A percentile compares a stretch with the other conserved stretches of the same genome.
phyloP scores from a whole-genome alignment of 306 rosid genomes.

The Canavalia gladiata region DNA sequence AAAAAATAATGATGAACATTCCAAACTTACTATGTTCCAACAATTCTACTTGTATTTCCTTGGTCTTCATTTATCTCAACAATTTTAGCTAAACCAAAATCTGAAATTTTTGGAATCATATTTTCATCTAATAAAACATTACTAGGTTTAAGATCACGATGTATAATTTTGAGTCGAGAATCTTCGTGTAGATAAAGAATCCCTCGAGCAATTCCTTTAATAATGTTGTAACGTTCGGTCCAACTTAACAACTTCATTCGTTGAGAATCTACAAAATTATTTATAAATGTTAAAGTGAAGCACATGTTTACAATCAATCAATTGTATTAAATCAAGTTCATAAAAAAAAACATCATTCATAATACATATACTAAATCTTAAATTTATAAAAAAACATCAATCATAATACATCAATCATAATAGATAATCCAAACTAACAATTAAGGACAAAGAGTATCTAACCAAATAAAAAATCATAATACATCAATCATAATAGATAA shows the following conservation, averaged over 20 bases:
- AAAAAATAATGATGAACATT: neutral
- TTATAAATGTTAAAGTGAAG: neutral
- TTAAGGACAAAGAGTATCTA: neutral
- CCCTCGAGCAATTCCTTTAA: slow-evolving; percentile 54
- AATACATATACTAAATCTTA: no score
- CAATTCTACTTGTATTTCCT: slow-evolving; percentile 48
- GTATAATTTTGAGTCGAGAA: slow-evolving; percentile 55
- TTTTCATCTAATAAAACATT: slow-evolving; percentile 53
- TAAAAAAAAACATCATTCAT: no score
- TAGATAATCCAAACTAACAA: neutral
- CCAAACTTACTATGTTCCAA: slow-evolving; percentile 61
- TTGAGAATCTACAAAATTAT: slow-evolving; percentile 25
- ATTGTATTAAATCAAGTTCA: neutral
- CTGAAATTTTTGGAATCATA: slow-evolving; percentile 60
- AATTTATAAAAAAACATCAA: no score
- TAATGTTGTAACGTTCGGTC: slow-evolving; percentile 47
- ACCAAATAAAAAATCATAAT: slow-evolving; percentile 15
- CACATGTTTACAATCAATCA: neutral
- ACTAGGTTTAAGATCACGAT: slow-evolving; percentile 63
- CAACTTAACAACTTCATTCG: slow-evolving; percentile 45
- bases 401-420: no score
- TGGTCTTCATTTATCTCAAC: slow-evolving; percentile 39
- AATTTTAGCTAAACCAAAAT: slow-evolving; percentile 63
- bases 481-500: neutral
- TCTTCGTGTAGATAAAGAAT: slow-evolving; percentile 62